Percentiles rank a stretch among this genome's conserved stretches.
Conservation (phyloP, 139 green algal genomes). For the Micromonas commoda region DNA sequence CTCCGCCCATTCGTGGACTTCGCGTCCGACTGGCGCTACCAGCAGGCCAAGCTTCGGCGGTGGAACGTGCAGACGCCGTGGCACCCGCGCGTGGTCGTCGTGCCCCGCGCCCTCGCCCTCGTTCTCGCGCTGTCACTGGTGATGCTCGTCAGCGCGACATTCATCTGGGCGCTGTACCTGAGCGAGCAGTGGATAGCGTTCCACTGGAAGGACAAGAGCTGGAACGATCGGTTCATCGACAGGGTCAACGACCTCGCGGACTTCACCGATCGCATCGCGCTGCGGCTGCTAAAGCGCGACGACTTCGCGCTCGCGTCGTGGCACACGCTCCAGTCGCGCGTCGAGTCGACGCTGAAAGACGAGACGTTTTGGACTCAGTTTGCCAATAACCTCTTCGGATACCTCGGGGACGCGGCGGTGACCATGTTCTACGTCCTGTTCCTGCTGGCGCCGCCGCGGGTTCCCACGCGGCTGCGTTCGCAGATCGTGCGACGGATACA, state of each 20-base stretch:
- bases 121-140: neutral
- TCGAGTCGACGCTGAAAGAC: neutral
- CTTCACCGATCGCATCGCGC: neutral
- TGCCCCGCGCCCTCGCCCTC: neutral
- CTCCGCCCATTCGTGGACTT: constrained; percentile 20
- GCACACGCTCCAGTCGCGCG: neutral
- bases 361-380: constrained; percentile 10
- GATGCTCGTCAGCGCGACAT: neutral
- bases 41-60: neutral
- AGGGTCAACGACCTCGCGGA: neutral
- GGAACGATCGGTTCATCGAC: neutral
- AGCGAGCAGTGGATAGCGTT: neutral
- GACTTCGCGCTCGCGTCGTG: constrained; percentile 11
- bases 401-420: neutral
- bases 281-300: neutral
- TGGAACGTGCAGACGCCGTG: neutral
- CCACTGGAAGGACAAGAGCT: neutral
- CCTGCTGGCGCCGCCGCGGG: neutral
- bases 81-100: neutral
- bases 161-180: constrained; percentile 19
- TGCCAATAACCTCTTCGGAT: neutral
- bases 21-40: neutral
- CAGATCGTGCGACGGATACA: neutral
- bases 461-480: neutral
- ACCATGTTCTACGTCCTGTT: constrained; percentile 2